Base-by-base conservation (phyloP, 331 rosid species). In the Cucumis variabilis region DNA sequence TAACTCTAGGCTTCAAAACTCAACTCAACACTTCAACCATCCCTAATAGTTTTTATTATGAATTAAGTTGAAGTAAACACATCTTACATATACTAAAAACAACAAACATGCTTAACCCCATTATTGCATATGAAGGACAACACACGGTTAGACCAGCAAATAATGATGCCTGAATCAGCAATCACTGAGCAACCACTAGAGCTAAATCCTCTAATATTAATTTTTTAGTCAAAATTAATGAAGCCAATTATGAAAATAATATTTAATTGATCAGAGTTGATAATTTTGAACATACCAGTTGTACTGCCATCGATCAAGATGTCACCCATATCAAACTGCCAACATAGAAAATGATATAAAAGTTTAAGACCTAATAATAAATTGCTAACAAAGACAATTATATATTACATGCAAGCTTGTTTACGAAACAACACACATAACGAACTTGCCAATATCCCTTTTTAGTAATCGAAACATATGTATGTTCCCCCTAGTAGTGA, bases 401-500 rank as follows among this genome's bases (percentile, higher is more conserved):
- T 85, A 13, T 3, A 51, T 30, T 68, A 25, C 28, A 85, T 53
- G 28, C 13, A 37, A 41, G 19, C 53, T 11, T 33, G 74, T 79
- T 62, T 41, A 16, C 12, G 13, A 74, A 72, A 74, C 15, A 72
- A 50, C 67, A 41, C 4, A 23, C 23, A 85, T n/a, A 23, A 37
- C 93, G 65, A 90, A 93, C 97, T 95, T 94, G 95, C 97, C 95
- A 94, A 86, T 94, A 94, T 30, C 97, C 95, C 85, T 93, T 93
- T 58, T 82, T 87, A 0, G 94, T 91, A 78, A 94, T 93, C 7
- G 97, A 95, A 65, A 92, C 97, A 86, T 89, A 94, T n/a, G 94
- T 92, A 89, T 92, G 97, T 78, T 92, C 83, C 27, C 97, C 95
- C 90, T 89, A 87, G 83, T 69, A 91, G 77, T 94, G 97, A 68